These are phyloP conservation scores for Blumeria graminis DNA, from an alignment of 2,329 filamentous ascomycete species.

Conservation along the genomic window DNA sequence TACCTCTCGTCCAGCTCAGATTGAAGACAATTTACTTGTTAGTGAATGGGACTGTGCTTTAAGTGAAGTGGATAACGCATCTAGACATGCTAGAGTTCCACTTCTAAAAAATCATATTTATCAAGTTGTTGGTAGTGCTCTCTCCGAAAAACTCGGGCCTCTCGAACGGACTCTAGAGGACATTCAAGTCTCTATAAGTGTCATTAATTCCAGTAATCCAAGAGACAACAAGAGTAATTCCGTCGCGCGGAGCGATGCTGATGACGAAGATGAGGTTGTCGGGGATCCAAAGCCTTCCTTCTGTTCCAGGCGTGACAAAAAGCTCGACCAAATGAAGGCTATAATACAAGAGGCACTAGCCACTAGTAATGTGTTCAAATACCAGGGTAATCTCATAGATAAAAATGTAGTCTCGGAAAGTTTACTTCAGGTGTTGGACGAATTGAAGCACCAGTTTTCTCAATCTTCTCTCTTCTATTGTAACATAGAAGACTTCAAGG, in stretches of 20 bases:
- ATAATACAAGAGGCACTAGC: slow-evolving; percentile 48
- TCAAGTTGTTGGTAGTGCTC: slow-evolving; percentile 52
- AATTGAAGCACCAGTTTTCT: slow-evolving; percentile 31
- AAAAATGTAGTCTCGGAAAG: slow-evolving; percentile 21
- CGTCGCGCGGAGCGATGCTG: slow-evolving; percentile 62
- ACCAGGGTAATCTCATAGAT: not conserved
- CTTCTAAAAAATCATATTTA: slow-evolving; percentile 90
- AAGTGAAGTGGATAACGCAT: not conserved
- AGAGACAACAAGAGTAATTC: slow-evolving; percentile 41
- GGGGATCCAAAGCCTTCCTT: slow-evolving; percentile 40
- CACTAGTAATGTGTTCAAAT: not conserved
- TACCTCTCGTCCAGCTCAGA: too few species aligned
- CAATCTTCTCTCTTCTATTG: slow-evolving; percentile 21
- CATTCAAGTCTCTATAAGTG: slow-evolving; percentile 46
- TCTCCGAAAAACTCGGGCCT: slow-evolving; percentile 56
- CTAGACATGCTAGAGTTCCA: slow-evolving; percentile 30
- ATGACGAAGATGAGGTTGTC: slow-evolving; percentile 69
- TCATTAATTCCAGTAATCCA: slow-evolving; percentile 29
- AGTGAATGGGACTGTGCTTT: slow-evolving; percentile 77
- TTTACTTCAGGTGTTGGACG: slow-evolving; percentile 42
- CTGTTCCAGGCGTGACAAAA: slow-evolving; percentile 58
- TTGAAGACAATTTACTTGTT: slow-evolving; percentile 24
- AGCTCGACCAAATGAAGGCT: slow-evolving; percentile 56
- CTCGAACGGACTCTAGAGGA: slow-evolving; percentile 54
- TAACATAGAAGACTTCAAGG: slow-evolving; percentile 29